Percentiles rank a stretch among this genome's conserved stretches.
Evolutionary conservation across 2,329 filamentous ascomycete genomes (phyloP).

Genomic region (Alternaria triticina): DNA sequence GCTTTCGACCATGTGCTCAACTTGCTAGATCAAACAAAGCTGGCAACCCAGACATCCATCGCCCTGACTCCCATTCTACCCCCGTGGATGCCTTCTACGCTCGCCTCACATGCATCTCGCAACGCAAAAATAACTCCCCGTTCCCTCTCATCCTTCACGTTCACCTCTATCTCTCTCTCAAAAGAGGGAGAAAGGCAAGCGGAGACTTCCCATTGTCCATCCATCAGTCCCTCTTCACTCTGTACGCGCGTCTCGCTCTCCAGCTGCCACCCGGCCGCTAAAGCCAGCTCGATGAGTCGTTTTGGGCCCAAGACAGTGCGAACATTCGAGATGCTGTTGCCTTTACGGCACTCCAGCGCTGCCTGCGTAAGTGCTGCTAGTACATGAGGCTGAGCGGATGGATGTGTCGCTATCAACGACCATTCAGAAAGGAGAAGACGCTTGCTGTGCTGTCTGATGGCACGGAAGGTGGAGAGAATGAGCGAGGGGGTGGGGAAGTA

Average conservation of each 20-base stretch:
- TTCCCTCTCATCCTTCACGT: conserved; percentile 22
- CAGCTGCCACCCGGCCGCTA: conserved; percentile 48
- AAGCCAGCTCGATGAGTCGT: conserved; percentile 49
- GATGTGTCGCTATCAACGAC: conserved; percentile 50
- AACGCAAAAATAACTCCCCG: conserved; percentile 17
- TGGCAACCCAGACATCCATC: conserved; percentile 32
- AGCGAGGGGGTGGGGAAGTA: conserved; percentile 56
- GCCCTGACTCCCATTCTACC: conserved; percentile 18
- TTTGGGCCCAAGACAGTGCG: conserved; percentile 54
- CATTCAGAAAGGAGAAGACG: conserved; percentile 57
- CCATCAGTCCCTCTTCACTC: conserved; percentile 47
- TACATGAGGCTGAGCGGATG: conserved; percentile 56
- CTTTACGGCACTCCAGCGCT: conserved; percentile 52
- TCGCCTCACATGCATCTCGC: conserved; percentile 29
- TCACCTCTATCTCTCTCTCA: conserved; percentile 19
- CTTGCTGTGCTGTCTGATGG: conserved; percentile 43
- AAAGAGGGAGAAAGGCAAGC: conserved; percentile 22
- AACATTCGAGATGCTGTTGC: conserved; percentile 54
- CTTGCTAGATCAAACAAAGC: conserved; percentile 17
- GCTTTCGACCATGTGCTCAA: not conserved
- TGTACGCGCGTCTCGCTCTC: conserved; percentile 48
- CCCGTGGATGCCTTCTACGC: conserved; percentile 17
- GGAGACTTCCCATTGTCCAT: conserved; percentile 52
- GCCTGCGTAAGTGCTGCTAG: conserved; percentile 58
- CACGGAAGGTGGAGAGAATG: conserved; percentile 47